Evolutionary conservation across 2,329 filamentous ascomycete species (phyloP), one percentile per base, ranked within the genome.

Genomic region (Xylaria sp.): DNA sequence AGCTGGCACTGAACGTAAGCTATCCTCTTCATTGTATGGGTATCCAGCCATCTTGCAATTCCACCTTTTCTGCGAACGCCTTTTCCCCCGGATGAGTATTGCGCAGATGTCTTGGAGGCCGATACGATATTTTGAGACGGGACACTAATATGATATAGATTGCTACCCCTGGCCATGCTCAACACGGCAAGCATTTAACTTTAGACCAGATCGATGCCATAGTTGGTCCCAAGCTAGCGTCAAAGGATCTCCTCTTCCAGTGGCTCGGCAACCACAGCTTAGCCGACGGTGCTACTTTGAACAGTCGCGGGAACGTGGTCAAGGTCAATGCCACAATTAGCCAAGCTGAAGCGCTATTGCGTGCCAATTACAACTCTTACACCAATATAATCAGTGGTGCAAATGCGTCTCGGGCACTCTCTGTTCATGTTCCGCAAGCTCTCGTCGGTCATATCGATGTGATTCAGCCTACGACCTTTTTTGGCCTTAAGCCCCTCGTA

Each of bases 351-450:
- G 41, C 41, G 41, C 15, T 46, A 3, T 46, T 46, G 41, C 41
- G 41, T 46, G 4, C 41, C 41, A 46, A 46, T 46, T 46, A 46
- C 41, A 46, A 46, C 41, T 46, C 41, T 46, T 46, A 46, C 41
- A 46, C 15, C 18, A 46, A 46, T n/a, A 46, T 7, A n/a, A 46
- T 20, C 41, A 46, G 15, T 18, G 41, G 41, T 46, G 13, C 13
- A 7, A 46, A 46, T 18, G 41, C 41, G 41, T 46, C 41, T 18
- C 41, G 41, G 41, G 18, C 41, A 4, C 41, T 46, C 15, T 46
- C 41, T 46, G 18, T 46, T 7, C 41, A 46, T 46, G 41, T 46
- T 15, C 41, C 41, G 41, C 13, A 46, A n/a, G 41, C 41, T 46
- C 41, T 46, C n/a, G 41, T 46, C 18, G 41, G 41, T 18, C 41